Percentiles rank a stretch among this genome's conserved stretches.
Conservation (phyloP, 768 basidiomycete genomes). For the Tubosaeta brunneosetosa region DNA sequence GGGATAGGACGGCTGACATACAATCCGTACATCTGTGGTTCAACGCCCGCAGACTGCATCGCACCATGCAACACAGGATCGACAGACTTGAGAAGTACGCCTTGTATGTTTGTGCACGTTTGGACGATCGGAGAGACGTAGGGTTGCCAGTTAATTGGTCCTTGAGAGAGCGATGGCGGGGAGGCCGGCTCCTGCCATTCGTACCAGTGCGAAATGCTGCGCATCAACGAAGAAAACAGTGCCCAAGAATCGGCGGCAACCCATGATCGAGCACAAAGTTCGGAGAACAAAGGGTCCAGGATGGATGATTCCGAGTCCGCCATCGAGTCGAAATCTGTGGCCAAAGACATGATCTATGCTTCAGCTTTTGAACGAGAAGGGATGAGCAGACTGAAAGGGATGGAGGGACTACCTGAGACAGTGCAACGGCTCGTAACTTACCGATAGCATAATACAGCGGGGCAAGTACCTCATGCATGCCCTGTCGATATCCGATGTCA, state of each 20-base stretch:
- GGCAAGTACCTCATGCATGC: conserved; percentile 97
- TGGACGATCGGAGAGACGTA: conserved; percentile 83
- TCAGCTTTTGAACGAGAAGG: conserved; percentile 20
- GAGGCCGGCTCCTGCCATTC: conserved; percentile 54
- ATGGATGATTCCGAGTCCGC: conserved; percentile 26
- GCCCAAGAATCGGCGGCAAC: conserved; percentile 85
- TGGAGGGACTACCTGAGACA: conserved; percentile 1
- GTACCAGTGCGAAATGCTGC: conserved; percentile 71
- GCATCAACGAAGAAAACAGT: conserved; percentile 80
- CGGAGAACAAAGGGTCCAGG: conserved; percentile 40
- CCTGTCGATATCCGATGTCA: conserved; percentile 90
- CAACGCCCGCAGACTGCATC: conserved; percentile 77
- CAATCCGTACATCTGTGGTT: conserved; percentile 97
- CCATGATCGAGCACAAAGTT: conserved; percentile 63
- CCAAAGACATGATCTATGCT: conserved; percentile 20
- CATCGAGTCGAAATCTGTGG: conserved; percentile 76
- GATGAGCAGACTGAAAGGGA: conserved; percentile 15
- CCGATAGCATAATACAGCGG: conserved; percentile 68
- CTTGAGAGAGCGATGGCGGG: conserved; percentile 31
- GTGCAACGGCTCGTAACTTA: conserved; percentile 13
- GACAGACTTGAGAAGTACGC: conserved; percentile 61
- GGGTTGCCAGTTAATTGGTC: conserved; percentile 47
- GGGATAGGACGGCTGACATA: conserved; percentile 37
- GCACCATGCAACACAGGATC: conserved; percentile 77
- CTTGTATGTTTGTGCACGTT: conserved; percentile 78